Evolutionary conservation across 352 stramenopile species (phyloP).

Genomic region (Globisporangium viniferum): DNA sequence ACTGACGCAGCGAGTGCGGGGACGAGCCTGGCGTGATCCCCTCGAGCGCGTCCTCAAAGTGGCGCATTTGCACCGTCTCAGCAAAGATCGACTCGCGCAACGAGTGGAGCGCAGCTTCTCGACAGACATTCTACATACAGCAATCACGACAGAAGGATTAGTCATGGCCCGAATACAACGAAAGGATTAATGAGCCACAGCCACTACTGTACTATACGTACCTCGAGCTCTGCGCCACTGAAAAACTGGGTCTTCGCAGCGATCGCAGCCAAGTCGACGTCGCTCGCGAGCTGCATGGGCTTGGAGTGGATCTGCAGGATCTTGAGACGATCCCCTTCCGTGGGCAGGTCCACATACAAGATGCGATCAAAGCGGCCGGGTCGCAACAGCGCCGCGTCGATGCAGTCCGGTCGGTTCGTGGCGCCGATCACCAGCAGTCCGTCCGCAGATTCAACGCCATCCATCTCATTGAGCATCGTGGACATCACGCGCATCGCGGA

Average conservation of each 20-base stretch:
- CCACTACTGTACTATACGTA: slow-evolving; percentile 15
- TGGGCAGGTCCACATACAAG: slow-evolving; percentile 93
- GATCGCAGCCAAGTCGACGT: slow-evolving; percentile 64
- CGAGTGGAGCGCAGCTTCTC: slow-evolving; percentile 72
- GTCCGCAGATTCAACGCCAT: slow-evolving; percentile 93
- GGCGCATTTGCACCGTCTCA: slow-evolving; percentile 43
- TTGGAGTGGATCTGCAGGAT: slow-evolving; percentile 82
- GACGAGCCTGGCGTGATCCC: slow-evolving; percentile 57
- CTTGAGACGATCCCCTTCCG: slow-evolving; percentile 40
- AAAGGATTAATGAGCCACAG: not conserved
- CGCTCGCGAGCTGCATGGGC: slow-evolving; percentile 51
- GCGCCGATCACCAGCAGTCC: slow-evolving; percentile 96
- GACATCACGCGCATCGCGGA: slow-evolving; percentile 93
- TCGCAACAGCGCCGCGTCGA: slow-evolving; percentile 96
- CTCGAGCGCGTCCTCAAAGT: slow-evolving; percentile 56
- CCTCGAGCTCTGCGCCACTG: slow-evolving; percentile 87
- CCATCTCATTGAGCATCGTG: slow-evolving; percentile 97
- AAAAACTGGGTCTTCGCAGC: slow-evolving; percentile 57
- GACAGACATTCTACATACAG: slow-evolving; percentile 71
- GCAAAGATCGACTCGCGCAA: slow-evolving; percentile 69
- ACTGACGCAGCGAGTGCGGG: slow-evolving; percentile 46
- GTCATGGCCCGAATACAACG: too few relatives aligned
- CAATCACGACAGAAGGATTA: not conserved
- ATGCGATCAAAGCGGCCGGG: slow-evolving; percentile 96
- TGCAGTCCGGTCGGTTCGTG: slow-evolving; percentile 97